Base-by-base conservation (phyloP, 1,284 basidiomycete genomes). In the Boletus smithii region DNA sequence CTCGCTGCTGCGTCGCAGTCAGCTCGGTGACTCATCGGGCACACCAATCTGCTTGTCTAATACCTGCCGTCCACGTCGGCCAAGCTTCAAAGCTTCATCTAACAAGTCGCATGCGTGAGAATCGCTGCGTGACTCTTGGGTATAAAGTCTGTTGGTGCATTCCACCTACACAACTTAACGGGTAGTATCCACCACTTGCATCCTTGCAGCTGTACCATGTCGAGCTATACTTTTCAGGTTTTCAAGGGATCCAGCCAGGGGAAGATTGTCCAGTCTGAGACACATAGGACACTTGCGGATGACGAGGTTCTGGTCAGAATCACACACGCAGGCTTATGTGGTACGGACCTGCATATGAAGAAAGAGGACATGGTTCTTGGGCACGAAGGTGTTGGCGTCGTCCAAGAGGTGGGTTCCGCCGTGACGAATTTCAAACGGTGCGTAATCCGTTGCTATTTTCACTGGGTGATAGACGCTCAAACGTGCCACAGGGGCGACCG, bases 341-440 rank as follows among this genome's bases (percentile, higher is more conserved):
- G 69, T 34, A 75, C 71, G 11, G 77, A 80, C 55, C 64, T 76
- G 16, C 66, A 67, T 23, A 56, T 49, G 46, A 54, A 52, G 38
- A 38, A 48, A 17, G 22, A 33, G 6, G 59, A 57, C 29, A 63
- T 67, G 38, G 63, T 63, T 24, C 58, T 65, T n/a, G 64, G 67
- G 13, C 60, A 67, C 30, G 63, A 67, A 48, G 60, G 61, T 11
- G 51, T 59, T 3, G 65, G 54, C 13, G 20, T 63, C n/a, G 59
- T 64, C 22, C 43, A 63, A n/a, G 22, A 41, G 3, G n/a, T 23
- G 2, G 39, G 27, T 8, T 16, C 22, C 17, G n/a, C 40, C 9
- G 22, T 42, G 10, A 31, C 20, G 16, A 23, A 17, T 24, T 42
- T 42, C 30, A 42, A 32, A 27, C 40, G n/a, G 29, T 23, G 7